A percentile compares a stretch with the other conserved stretches of the same genome.
phyloP scores from a whole-genome alignment of 139 green algal genomes.

The Monoraphidium neglectum region DNA sequence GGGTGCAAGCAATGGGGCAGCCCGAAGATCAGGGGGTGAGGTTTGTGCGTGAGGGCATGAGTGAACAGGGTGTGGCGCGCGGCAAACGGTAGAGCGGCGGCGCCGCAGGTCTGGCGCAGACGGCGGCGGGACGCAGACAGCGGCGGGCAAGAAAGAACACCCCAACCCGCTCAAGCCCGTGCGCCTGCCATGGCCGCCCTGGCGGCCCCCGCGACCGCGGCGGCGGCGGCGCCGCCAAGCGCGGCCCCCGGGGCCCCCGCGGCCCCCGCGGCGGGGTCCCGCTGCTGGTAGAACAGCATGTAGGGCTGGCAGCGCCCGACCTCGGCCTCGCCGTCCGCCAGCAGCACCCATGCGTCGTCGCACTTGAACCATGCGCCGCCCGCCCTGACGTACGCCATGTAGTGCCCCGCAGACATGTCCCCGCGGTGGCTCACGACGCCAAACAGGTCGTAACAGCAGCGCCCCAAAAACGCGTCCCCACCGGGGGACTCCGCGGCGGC shows the following conservation, averaged over 20 bases:
- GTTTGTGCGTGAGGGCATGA: no score
- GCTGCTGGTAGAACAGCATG: constrained; percentile 85
- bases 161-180: no score
- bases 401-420: constrained; percentile 80
- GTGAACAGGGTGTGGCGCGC: no score
- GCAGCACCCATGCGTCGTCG: constrained; percentile 83
- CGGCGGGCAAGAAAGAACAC: no score
- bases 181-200: no score
- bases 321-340: constrained; percentile 54
- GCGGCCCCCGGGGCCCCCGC: background rate
- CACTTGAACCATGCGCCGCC: constrained; percentile 79
- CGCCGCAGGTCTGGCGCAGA: no score
- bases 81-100: no score
- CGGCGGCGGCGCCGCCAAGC: no score
- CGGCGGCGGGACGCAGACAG: no score
- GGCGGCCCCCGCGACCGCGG: no score
- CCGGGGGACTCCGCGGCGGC: background rate
- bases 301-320: constrained; percentile 81
- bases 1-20: no score
- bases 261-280: constrained; percentile 1
- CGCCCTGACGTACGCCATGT: constrained; percentile 72
- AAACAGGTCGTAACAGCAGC: constrained; percentile 76
- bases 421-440: constrained; percentile 85
- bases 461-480: background rate
- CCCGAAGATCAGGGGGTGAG: no score